Conservation (phyloP, 176 grass and related monocot species). For the Oryza longistaminata region DNA sequence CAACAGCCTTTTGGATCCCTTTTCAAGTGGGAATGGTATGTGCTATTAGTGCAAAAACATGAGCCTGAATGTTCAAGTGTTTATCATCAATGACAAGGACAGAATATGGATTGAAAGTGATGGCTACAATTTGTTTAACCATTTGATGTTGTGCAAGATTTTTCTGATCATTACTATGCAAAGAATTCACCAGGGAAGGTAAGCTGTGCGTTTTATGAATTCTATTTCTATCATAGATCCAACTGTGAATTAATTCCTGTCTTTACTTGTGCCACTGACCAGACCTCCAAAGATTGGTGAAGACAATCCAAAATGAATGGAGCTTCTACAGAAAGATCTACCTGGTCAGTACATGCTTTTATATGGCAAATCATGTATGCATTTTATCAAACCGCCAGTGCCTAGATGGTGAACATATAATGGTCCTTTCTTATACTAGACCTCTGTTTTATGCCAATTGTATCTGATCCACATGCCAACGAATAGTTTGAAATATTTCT, state of each 20-base stretch:
- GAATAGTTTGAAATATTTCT: not conserved
- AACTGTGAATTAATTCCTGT: constrained; percentile 12
- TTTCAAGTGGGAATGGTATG: constrained; percentile 41
- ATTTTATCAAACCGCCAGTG: constrained; percentile 20
- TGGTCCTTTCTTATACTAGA: not conserved
- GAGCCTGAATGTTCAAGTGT: constrained; percentile 42
- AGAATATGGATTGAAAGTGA: constrained; percentile 40
- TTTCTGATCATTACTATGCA: constrained; percentile 68
- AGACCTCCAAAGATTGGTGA: constrained; percentile 65
- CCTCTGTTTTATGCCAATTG: not conserved
- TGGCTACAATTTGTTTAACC: constrained; percentile 43
- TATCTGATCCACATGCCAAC: not conserved
- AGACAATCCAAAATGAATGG: constrained; percentile 70
- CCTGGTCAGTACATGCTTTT: constrained; percentile 47
- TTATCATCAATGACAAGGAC: not conserved
- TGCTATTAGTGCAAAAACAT: constrained; percentile 35
- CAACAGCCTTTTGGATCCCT: constrained; percentile 43
- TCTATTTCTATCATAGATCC: constrained; percentile 18
- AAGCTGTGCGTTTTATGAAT: constrained; percentile 18
- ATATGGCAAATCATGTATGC: constrained; percentile 15
- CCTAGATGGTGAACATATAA: not conserved
- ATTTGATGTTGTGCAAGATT: constrained; percentile 71
- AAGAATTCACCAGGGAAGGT: constrained; percentile 51
- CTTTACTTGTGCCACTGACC: constrained; percentile 44
- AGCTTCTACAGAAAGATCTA: constrained; percentile 70